Evolutionary conservation across 805 yeast species (phyloP), one percentile per base, ranked within the genome.

Genomic region (Pichia nanzhaoensis): DNA sequence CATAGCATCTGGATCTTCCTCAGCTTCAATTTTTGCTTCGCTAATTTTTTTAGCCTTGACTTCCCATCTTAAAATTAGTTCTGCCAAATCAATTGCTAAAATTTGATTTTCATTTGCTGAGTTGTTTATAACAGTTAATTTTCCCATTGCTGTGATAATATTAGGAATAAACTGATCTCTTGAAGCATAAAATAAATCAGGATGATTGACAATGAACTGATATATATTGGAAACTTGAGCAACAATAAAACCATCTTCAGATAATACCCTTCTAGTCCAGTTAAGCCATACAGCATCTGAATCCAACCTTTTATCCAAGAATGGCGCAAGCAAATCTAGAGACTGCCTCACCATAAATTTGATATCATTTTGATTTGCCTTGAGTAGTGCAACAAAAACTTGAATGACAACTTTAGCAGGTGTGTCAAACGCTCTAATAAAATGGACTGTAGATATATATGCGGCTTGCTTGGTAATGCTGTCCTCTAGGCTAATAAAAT

Each of bases 111-210:
- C 96, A 19, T 79, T 59, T 1, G 87, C 81, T 3, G 93, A 80
- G 54, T 82, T 85, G 4, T 89, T 80, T 55, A 81, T 68, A 40
- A 87, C 78, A 0, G 95, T 84, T 42, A 93, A 68, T 57, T 89
- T 88, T 14, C 95, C 95, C 89, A 93, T 85, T 1, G 95, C 95
- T 3, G 90, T 78, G 42, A 93, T 85, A 45, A 91, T 85, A 53
- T 84, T 86, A 2, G 95, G 84, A 48, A 89, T 79, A 56, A 91
- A 93, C 45, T 88, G 87, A 53, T 88, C 96, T 45, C 98, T 73
- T 14, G 91, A 90, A 43, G 79, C 80, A 57, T 77, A 91, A 63
- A 93, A 93, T 42, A 88, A 66, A 47, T 83, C 91, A 0, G 95
- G 78, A 54, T 93, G 95, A 41, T 81, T 83, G 30, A 87, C 87